A percentile compares a stretch with the other conserved stretches of the same genome.
phyloP scores from a whole-genome alignment of 495 filamentous ascomycete species.

The Penicillium cinerascens region DNA sequence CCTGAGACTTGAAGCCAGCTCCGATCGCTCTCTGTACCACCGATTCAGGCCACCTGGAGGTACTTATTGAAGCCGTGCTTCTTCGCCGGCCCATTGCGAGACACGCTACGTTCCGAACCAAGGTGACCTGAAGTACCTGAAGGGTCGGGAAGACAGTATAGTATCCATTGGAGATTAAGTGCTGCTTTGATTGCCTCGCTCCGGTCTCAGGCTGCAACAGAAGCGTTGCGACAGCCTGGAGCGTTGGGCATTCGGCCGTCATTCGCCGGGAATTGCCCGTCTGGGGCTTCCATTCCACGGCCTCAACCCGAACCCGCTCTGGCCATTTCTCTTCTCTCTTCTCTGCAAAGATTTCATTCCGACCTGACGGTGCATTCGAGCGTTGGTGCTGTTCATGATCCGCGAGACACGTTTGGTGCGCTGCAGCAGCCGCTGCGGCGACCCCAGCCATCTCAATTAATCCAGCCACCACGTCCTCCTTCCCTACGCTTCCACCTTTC shows the following conservation, averaged over 20 bases:
- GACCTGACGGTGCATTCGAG: constrained; percentile 2
- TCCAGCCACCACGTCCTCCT: constrained; percentile 25
- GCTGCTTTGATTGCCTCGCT: not conserved
- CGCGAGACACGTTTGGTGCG: constrained; percentile 24
- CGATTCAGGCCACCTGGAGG: constrained; percentile 2
- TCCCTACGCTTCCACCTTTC: constrained; percentile 3
- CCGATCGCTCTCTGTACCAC: constrained; percentile 12
- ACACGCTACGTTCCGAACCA: not conserved
- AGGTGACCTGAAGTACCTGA: not conserved
- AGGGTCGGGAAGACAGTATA: not conserved
- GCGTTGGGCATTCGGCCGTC: constrained; percentile 8
- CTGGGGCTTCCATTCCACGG: not conserved
- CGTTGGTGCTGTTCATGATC: constrained; percentile 18
- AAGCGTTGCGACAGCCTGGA: not conserved
- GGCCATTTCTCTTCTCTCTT: not conserved
- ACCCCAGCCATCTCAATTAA: constrained; percentile 34
- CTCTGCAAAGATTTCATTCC: constrained; percentile 1
- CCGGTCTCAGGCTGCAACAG: not conserved
- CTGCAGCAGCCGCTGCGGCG: constrained; percentile 24
- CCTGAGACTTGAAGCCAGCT: not conserved
- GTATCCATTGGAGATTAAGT: not conserved
- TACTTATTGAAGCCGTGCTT: constrained; percentile 12
- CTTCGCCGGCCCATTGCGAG: constrained; percentile 3
- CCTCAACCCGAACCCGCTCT: not conserved
- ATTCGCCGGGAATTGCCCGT: constrained; percentile 1